Percentiles rank a stretch among this genome's conserved stretches.
Conservation (phyloP, 2,329 filamentous ascomycete species). For the Fusarium metavorans region DNA sequence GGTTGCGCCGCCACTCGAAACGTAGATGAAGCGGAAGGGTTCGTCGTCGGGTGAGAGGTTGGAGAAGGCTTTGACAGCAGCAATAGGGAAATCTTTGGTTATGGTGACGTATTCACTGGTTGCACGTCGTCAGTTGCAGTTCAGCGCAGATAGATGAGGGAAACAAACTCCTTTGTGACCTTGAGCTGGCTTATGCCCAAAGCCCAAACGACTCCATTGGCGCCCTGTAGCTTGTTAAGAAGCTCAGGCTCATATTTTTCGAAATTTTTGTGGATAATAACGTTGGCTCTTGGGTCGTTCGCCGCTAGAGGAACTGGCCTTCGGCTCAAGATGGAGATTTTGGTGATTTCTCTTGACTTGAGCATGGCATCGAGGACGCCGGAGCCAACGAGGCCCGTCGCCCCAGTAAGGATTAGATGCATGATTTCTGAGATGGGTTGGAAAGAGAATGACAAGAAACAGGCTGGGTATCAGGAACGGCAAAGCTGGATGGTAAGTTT, state of each 20-base stretch:
- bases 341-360: not conserved
- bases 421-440: not conserved
- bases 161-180: not conserved
- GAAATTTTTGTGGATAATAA: not conserved
- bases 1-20: not conserved
- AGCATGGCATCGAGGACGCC: conserved; percentile 2
- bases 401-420: conserved; percentile 2
- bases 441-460: not conserved
- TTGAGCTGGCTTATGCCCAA: not conserved
- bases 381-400: not conserved
- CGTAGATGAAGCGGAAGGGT: not conserved
- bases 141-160: not conserved
- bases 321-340: not conserved
- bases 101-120: not conserved
- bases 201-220: not conserved
- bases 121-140: not conserved
- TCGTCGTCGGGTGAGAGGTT: not conserved
- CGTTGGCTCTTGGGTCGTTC: not conserved
- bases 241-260: not conserved
- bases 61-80: not conserved
- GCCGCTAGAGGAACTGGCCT: not conserved
- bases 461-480: not conserved
- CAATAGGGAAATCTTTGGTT: not conserved
- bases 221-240: not conserved
- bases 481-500: not conserved